phyloP scores from a whole-genome alignment of 257 asterid species.

The Parsonsia alboflavescens region DNA sequence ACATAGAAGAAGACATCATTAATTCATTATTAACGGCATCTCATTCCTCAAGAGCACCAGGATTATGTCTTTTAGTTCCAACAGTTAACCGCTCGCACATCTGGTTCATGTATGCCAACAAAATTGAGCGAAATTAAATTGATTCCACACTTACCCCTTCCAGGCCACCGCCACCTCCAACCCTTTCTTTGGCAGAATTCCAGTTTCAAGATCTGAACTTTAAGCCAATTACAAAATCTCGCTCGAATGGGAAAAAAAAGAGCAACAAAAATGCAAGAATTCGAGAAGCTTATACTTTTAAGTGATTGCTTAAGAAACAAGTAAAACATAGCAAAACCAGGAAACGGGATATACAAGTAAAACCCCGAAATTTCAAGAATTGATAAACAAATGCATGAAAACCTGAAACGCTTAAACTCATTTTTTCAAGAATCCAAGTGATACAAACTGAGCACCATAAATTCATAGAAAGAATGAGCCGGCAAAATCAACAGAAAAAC shows the following conservation, averaged over 20 bases:
- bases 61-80: not conserved
- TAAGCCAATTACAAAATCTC: not conserved
- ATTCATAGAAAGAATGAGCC: not conserved
- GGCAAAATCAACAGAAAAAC: not conserved
- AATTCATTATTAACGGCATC: not conserved
- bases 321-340: constrained; percentile 15
- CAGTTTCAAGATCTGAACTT: not conserved
- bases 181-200: not conserved
- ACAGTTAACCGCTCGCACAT: not conserved
- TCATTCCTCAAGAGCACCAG: not conserved
- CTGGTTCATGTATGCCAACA: not conserved
- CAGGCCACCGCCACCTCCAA: not conserved
- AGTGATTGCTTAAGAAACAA: constrained; percentile 28
- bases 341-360: not conserved
- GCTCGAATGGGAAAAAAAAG: not conserved
- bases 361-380: constrained; percentile 4
- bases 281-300: not conserved
- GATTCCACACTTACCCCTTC: not conserved
- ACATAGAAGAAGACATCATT: not conserved
- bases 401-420: not conserved
- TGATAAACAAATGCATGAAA: not conserved
- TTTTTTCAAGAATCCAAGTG: not conserved
- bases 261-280: not conserved
- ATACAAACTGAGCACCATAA: not conserved
- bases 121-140: not conserved